Percentiles rank a stretch among this genome's conserved stretches.
Conservation (phyloP, 2,329 filamentous ascomycete species). For the Xylaria sp. region DNA sequence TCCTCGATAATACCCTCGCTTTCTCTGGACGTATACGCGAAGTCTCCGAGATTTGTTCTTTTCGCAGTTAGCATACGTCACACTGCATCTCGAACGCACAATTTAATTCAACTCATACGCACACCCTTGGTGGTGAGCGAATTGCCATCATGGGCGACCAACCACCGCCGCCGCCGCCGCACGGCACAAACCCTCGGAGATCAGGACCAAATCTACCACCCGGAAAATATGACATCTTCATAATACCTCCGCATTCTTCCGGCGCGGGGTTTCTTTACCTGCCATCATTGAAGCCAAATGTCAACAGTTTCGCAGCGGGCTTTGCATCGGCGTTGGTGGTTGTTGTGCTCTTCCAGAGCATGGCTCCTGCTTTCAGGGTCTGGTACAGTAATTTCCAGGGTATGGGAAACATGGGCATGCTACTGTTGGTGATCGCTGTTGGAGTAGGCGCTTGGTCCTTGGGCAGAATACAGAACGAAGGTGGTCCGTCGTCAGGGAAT, state of each 20-base stretch:
- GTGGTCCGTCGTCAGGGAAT: conserved; percentile 43
- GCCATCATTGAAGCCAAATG: conserved; percentile 85
- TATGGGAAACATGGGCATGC: conserved; percentile 77
- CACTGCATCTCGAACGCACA: conserved; percentile 43
- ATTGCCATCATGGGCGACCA: conserved; percentile 64
- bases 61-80: conserved; percentile 11
- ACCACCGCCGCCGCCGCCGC: conserved; percentile 85
- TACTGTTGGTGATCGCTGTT: conserved; percentile 76
- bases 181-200: conserved; percentile 80
- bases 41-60: not conserved
- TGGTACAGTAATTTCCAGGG: conserved; percentile 79
- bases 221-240: conserved; percentile 96
- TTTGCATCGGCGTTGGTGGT: conserved; percentile 79
- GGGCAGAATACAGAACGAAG: conserved; percentile 70
- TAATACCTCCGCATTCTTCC: conserved; percentile 90
- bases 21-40: conserved; percentile 25
- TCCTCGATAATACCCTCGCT: conserved; percentile 50
- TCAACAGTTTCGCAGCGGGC: conserved; percentile 91
- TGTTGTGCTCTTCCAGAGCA: conserved; percentile 76
- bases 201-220: conserved; percentile 73
- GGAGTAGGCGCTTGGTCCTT: conserved; percentile 82
- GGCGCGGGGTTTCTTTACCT: conserved; percentile 92
- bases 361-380: conserved; percentile 76
- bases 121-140: conserved; percentile 58
- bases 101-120: conserved; percentile 28